Evolutionary conservation across 257 asterid genomes (phyloP).

Genomic region (Jasminum sambac): DNA sequence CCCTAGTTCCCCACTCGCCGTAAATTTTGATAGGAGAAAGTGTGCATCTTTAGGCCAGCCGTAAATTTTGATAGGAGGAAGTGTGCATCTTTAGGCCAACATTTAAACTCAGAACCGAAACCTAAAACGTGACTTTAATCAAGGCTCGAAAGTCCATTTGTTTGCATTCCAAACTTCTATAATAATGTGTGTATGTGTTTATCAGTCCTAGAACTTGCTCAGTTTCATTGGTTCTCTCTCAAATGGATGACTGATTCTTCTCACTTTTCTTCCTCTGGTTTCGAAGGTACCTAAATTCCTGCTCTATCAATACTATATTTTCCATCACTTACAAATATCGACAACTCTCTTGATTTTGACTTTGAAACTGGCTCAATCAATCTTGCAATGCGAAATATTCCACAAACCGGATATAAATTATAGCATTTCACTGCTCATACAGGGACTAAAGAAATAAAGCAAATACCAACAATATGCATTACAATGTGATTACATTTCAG

Average conservation of each 20-base stretch:
- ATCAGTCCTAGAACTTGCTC: not conserved
- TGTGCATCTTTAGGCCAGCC: too few relatives aligned
- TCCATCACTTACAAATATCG: not conserved
- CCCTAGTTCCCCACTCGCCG: too few relatives aligned
- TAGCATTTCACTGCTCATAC: conserved; percentile 9
- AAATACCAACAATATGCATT: not conserved
- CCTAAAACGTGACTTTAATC: not conserved
- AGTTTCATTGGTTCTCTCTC: not conserved
- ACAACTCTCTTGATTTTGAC: not conserved
- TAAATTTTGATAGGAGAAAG: too few relatives aligned
- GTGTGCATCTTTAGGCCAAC: too few relatives aligned
- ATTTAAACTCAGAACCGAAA: too few relatives aligned
- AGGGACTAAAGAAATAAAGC: not conserved
- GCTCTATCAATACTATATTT: not conserved
- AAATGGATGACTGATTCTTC: conserved; percentile 24
- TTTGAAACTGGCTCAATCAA: not conserved
- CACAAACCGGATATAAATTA: conserved; percentile 13
- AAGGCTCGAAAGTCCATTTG: not conserved
- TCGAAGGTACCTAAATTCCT: conserved; percentile 13
- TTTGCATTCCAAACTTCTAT: not conserved
- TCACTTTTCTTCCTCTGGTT: conserved; percentile 3
- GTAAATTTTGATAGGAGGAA: too few relatives aligned
- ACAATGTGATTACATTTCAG: conserved; percentile 3
- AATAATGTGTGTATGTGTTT: too few relatives aligned
- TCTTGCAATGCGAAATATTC: conserved; percentile 1